These are phyloP conservation scores for Tolypocladium nubicola DNA, from an alignment of 2,329 filamentous ascomycete species.

Conservation along the genomic window DNA sequence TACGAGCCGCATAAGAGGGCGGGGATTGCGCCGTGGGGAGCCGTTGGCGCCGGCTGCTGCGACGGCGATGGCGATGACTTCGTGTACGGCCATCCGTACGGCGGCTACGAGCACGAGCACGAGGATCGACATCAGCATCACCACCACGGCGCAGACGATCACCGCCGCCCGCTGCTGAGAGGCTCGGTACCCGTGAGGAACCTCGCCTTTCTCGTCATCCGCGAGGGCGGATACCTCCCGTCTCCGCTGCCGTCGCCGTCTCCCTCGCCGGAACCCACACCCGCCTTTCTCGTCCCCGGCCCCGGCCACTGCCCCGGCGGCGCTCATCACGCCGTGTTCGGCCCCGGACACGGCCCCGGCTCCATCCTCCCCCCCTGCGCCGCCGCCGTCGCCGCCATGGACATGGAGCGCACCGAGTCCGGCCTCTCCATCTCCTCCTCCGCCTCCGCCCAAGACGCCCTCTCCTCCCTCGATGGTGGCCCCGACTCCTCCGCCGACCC, in stretches of 20 bases:
- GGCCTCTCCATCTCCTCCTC: constrained; percentile 37
- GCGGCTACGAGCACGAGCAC: neutral
- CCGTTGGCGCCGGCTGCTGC: neutral
- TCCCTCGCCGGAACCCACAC: constrained; percentile 11
- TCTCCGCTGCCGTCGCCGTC: constrained; percentile 3
- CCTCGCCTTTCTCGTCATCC: constrained; percentile 26
- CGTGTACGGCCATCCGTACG: neutral
- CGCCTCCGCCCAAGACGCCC: constrained; percentile 16
- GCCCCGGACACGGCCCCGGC: constrained; percentile 2
- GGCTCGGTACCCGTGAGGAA: constrained; percentile 20
- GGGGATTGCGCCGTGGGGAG: neutral
- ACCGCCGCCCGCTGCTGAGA: neutral
- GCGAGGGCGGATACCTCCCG: constrained; percentile 16
- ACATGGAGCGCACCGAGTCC: constrained; percentile 38
- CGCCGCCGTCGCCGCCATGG: constrained; percentile 4
- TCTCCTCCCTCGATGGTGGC: constrained; percentile 17
- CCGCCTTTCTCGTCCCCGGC: constrained; percentile 5
- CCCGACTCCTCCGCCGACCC: constrained; percentile 10
- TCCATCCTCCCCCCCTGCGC: constrained; percentile 5
- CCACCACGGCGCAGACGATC: neutral
- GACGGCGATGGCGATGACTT: neutral
- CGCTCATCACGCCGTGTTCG: neutral
- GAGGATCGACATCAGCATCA: neutral
- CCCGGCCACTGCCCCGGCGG: no score
- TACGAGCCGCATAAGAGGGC: neutral